Percentiles rank a stretch among this genome's conserved stretches.
These are phyloP conservation scores for Myriosclerotinia scirpicola DNA, from an alignment of 2,329 filamentous ascomycete genomes.

Conservation along the genomic window DNA sequence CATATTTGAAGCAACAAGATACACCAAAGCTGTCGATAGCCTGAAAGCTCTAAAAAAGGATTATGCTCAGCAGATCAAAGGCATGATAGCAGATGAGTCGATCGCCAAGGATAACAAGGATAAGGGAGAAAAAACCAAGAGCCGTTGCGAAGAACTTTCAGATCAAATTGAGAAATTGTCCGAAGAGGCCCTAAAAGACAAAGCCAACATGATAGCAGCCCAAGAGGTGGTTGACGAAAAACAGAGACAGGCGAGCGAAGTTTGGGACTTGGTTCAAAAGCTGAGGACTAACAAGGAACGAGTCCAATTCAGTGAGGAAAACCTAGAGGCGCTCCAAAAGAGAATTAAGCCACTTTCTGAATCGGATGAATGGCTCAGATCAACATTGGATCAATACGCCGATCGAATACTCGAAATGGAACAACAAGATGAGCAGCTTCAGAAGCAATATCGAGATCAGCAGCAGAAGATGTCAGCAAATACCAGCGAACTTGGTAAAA, in stretches of 20 bases:
- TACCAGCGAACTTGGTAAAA: constrained; percentile 51
- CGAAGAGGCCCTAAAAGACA: constrained; percentile 58
- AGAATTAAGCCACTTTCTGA: constrained; percentile 71
- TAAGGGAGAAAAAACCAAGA: constrained; percentile 71
- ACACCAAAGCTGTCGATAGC: constrained; percentile 95
- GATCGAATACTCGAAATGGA: constrained; percentile 67
- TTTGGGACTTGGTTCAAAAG: constrained; percentile 70
- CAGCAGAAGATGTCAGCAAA: constrained; percentile 49
- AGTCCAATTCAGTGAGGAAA: constrained; percentile 66
- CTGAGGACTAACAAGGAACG: constrained; percentile 75
- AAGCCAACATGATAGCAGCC: constrained; percentile 11
- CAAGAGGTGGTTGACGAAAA: constrained; percentile 61
- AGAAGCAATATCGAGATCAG: constrained; percentile 65
- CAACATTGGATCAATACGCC: constrained; percentile 74
- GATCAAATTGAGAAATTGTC: constrained; percentile 63
- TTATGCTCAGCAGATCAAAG: constrained; percentile 71
- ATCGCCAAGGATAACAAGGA: constrained; percentile 84
- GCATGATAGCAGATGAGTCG: constrained; percentile 71
- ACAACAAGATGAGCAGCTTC: constrained; percentile 62
- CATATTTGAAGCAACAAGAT: constrained; percentile 96
- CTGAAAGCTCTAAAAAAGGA: constrained; percentile 84
- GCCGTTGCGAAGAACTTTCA: constrained; percentile 62
- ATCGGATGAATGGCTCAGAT: constrained; percentile 72
- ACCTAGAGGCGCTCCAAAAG: constrained; percentile 75
- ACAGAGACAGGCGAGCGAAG: constrained; percentile 71